A percentile compares a stretch with the other conserved stretches of the same genome.
These are phyloP conservation scores for Talaromyces pinophilus DNA, from an alignment of 2,329 filamentous ascomycete species.

Conservation along the genomic window DNA sequence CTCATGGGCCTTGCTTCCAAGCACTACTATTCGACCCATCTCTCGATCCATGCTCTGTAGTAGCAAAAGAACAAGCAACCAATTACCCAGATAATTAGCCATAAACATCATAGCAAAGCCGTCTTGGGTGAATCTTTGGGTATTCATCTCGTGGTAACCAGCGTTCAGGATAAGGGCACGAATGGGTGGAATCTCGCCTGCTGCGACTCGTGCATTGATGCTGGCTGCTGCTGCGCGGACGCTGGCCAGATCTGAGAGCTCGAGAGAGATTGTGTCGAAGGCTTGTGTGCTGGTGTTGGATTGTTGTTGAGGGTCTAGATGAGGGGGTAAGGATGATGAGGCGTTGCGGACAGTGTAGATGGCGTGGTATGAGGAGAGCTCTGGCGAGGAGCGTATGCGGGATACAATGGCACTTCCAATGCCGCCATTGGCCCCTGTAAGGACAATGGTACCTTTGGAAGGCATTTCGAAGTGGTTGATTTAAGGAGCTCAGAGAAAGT, in stretches of 20 bases:
- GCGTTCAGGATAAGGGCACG: constrained; percentile 43
- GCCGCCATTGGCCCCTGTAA: constrained; percentile 21
- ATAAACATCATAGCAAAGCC: constrained; percentile 27
- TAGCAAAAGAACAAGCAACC: constrained; percentile 28
- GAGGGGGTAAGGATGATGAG: neutral
- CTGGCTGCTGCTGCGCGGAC: constrained; percentile 24
- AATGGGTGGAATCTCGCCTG: constrained; percentile 43
- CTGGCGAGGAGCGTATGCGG: constrained; percentile 25
- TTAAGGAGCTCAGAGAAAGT: neutral
- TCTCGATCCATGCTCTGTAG: constrained; percentile 30
- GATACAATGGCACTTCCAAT: constrained; percentile 19
- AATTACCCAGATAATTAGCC: constrained; percentile 29
- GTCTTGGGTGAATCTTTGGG: constrained; percentile 25
- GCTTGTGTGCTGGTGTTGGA: neutral
- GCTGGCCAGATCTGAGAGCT: constrained; percentile 24
- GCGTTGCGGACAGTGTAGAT: constrained; percentile 28
- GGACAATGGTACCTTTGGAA: constrained; percentile 20
- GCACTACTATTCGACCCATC: constrained; percentile 25
- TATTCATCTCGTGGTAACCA: constrained; percentile 29
- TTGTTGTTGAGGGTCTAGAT: neutral
- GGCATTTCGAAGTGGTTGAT: constrained; percentile 23
- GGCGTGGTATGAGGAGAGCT: constrained; percentile 27
- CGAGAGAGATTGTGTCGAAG: constrained; percentile 21
- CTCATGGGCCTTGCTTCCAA: constrained; percentile 28
- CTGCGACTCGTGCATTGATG: constrained; percentile 28